phyloP scores from a whole-genome alignment of 2,329 filamentous ascomycete species.

The Colletotrichum sp. region DNA sequence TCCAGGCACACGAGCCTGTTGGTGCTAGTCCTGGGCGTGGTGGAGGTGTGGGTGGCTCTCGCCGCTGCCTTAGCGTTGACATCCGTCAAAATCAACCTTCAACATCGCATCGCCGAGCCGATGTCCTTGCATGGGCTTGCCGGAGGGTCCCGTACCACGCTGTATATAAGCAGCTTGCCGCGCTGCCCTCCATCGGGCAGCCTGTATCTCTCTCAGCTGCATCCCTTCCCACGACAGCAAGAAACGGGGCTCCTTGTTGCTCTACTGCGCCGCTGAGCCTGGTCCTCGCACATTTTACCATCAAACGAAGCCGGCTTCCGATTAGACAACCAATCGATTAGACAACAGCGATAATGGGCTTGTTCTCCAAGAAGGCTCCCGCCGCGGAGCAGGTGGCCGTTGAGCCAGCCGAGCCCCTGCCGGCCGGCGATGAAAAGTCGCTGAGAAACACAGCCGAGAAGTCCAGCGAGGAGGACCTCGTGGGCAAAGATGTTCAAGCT shows the following conservation, averaged over 20 bases:
- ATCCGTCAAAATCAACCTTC: neutral
- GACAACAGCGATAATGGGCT: neutral
- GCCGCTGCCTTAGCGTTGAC: neutral
- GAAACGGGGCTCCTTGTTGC: neutral
- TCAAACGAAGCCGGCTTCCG: neutral
- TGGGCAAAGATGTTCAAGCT: constrained; percentile 40
- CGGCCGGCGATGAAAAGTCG: constrained; percentile 4
- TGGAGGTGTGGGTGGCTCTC: neutral
- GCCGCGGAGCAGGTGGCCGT: constrained; percentile 2
- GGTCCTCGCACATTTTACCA: neutral
- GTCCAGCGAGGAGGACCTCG: constrained; percentile 35
- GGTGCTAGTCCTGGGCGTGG: neutral
- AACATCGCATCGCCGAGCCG: constrained; percentile 6
- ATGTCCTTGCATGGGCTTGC: neutral
- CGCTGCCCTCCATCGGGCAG: neutral
- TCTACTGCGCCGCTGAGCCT: neutral
- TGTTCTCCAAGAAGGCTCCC: constrained; percentile 13
- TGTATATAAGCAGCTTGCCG: neutral
- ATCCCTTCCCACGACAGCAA: neutral
- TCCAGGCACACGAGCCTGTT: neutral
- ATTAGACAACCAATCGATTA: neutral
- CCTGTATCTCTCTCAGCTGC: neutral
- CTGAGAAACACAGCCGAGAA: neutral
- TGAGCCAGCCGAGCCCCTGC: neutral
- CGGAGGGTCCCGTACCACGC: neutral